These are phyloP conservation scores for Carex pumila DNA, from an alignment of 176 grass and related monocot species.

Conservation along the genomic window DNA sequence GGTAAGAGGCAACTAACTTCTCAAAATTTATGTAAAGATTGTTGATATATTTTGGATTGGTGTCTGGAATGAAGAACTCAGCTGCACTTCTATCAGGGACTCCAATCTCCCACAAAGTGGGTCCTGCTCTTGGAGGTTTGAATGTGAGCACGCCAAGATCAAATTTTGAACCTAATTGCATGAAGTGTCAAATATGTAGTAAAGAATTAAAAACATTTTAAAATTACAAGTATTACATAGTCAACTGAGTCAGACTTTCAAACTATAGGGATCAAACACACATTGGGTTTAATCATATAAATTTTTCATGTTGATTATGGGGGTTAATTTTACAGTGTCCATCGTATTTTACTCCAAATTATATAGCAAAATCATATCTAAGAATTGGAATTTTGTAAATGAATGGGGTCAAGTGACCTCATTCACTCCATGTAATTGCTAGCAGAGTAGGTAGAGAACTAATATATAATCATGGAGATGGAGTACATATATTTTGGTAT, in stretches of 20 bases:
- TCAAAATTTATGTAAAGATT: constrained; percentile 29
- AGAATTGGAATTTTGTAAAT: no score
- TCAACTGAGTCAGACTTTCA: no score
- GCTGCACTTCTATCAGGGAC: constrained; percentile 51
- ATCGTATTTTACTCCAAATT: no score
- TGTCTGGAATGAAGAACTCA: constrained; percentile 61
- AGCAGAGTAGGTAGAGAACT: background rate
- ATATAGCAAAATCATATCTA: no score
- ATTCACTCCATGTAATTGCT: background rate
- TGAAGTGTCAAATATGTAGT: background rate
- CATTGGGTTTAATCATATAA: no score
- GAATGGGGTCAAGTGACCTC: no score
- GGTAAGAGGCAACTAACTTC: constrained; percentile 10
- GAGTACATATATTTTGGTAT: background rate
- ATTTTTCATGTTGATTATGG: no score
- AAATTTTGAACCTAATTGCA: constrained; percentile 12
- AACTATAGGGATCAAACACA: no score
- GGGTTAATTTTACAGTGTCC: no score
- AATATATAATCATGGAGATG: background rate
- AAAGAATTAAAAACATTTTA: background rate
- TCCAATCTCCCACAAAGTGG: constrained; percentile 74
- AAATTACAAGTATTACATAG: no score
- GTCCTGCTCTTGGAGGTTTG: constrained; percentile 47
- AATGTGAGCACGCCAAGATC: constrained; percentile 42
- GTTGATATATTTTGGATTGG: constrained; percentile 35